Conservation (phyloP, 352 stramenopile species). For the Phytophthora colocasiae region DNA sequence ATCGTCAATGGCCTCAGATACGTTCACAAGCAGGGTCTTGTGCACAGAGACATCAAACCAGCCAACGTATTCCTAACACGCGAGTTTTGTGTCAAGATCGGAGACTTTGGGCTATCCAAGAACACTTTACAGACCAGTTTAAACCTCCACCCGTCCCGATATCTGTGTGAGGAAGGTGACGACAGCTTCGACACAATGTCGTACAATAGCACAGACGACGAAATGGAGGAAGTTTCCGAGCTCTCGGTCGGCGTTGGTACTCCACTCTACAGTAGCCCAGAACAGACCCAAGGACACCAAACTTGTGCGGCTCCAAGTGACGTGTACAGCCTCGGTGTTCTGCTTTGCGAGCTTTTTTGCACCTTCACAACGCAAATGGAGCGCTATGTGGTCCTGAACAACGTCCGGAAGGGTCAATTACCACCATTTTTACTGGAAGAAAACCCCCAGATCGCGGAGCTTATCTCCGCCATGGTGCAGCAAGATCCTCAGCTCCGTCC, state of each 20-base stretch:
- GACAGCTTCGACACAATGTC: constrained; percentile 29
- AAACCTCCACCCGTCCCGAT: constrained; percentile 61
- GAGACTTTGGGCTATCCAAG: constrained; percentile 84
- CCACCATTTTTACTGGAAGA: constrained; percentile 37
- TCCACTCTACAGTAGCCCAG: constrained; percentile 76
- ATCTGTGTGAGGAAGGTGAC: constrained; percentile 51
- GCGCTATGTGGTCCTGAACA: constrained; percentile 61
- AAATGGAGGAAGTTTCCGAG: constrained; percentile 39
- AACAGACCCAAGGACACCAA: constrained; percentile 59
- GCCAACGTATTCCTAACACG: constrained; percentile 84
- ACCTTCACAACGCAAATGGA: constrained; percentile 85
- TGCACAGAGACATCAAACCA: constrained; percentile 86
- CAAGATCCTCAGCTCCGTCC: constrained; percentile 46
- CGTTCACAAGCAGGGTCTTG: constrained; percentile 73
- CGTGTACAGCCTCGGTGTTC: constrained; percentile 75
- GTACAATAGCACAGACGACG: constrained; percentile 31
- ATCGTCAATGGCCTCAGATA: constrained; percentile 80
- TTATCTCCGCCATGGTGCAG: constrained; percentile 65
- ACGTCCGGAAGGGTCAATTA: constrained; percentile 50
- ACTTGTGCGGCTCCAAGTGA: constrained; percentile 63
- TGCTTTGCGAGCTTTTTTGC: constrained; percentile 82
- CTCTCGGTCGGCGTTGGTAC: constrained; percentile 81
- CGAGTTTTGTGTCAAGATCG: constrained; percentile 83
- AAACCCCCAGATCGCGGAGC: constrained; percentile 51
- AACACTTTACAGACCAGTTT: constrained; percentile 68